Evolutionary conservation across 371 early-diverging fungal species (phyloP).

Genomic region (Mortierella sp.): DNA sequence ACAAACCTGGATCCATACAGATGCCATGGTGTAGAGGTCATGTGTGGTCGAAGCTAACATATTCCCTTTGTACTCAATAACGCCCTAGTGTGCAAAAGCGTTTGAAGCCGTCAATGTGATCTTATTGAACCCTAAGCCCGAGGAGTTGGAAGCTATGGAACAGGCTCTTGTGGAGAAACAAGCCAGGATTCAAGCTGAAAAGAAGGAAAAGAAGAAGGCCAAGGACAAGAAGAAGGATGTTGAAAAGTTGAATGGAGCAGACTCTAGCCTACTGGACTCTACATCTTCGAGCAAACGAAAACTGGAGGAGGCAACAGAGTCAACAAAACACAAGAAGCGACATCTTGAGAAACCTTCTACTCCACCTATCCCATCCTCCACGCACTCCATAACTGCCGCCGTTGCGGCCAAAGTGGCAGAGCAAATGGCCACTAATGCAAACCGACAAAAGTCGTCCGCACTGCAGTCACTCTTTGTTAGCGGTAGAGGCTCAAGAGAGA

Average conservation of each 20-base stretch:
- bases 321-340: conserved; percentile 35
- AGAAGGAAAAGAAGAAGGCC: conserved; percentile 57
- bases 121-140: conserved; percentile 80
- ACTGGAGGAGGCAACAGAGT: conserved; percentile 31
- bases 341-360: conserved; percentile 2
- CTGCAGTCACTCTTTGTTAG: conserved; percentile 41
- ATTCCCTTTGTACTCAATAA: background rate
- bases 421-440: conserved; percentile 61
- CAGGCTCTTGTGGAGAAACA: conserved; percentile 66
- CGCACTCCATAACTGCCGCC: conserved; percentile 59
- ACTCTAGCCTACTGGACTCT: conserved; percentile 21
- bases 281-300: conserved; percentile 42
- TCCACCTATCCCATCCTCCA: conserved; percentile 16
- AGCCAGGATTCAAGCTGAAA: conserved; percentile 67
- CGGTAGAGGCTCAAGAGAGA: conserved; percentile 29
- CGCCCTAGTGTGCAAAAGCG: conserved; percentile 74
- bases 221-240: conserved; percentile 57
- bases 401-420: conserved; percentile 65
- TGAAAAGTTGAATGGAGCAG: conserved; percentile 40
- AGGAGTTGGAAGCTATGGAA: conserved; percentile 68
- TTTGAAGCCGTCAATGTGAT: conserved; percentile 71
- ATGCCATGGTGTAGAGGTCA: background rate
- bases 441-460: conserved; percentile 38
- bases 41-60: background rate
- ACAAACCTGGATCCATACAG: conserved; percentile 1